These are phyloP conservation scores for Eucalyptus grandis DNA, from an alignment of 345 rosid genomes.

Conservation along the genomic window DNA sequence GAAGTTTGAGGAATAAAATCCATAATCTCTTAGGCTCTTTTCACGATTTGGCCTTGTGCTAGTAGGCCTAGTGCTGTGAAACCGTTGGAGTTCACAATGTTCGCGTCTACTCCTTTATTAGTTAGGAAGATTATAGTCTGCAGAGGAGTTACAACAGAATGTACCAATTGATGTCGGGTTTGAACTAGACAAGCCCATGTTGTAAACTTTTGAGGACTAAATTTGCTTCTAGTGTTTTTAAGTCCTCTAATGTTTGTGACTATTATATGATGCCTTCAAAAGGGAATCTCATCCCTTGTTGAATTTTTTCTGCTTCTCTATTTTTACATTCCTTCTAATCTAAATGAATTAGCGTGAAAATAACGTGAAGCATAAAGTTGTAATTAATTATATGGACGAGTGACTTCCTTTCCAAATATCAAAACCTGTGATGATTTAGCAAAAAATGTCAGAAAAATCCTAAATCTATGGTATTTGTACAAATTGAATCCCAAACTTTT, in stretches of 20 bases:
- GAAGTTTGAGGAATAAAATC: no score
- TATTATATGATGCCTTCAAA: not conserved
- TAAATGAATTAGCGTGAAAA: not conserved
- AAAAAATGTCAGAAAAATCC: no score
- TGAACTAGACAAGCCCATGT: not conserved
- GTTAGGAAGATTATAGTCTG: not conserved
- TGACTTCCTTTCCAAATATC: not conserved
- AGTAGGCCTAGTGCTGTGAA: not conserved
- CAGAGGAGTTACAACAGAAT: not conserved
- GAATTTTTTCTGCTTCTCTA: not conserved
- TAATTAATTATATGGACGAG: rapidly evolving
- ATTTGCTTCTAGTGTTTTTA: no score
- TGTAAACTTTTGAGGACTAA: no score
- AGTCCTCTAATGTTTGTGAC: not conserved
- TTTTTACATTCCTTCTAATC: not conserved
- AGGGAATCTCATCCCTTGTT: not conserved
- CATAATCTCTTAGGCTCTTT: no score
- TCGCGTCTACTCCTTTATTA: not conserved
- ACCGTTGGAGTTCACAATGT: no score
- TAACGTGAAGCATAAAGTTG: not conserved
- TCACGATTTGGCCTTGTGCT: not conserved
- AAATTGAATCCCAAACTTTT: no score
- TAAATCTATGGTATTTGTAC: no score
- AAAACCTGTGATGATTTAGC: not conserved
- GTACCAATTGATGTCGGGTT: not conserved